Conservation (phyloP, 805 yeast genomes). For the Starmerella geochares region DNA sequence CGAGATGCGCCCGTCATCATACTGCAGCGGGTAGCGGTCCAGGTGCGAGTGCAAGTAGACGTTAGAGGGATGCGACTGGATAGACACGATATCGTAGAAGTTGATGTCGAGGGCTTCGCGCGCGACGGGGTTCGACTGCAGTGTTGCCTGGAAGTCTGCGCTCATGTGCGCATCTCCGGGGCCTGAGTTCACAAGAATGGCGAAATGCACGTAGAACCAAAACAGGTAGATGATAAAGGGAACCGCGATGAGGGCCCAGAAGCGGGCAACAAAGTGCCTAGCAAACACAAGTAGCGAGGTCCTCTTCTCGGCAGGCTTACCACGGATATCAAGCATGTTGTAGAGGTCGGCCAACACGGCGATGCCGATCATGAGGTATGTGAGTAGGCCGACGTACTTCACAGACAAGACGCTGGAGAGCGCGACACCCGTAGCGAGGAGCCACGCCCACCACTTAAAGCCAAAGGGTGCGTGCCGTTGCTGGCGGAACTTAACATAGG, state of each 20-base stretch:
- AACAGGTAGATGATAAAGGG: conserved; percentile 62
- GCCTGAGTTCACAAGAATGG: conserved; percentile 66
- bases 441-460: conserved; percentile 89
- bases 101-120: conserved; percentile 60
- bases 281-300: conserved; percentile 28
- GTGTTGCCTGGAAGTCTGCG: conserved; percentile 78
- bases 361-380: conserved; percentile 77
- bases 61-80: conserved; percentile 57
- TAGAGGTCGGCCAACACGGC: conserved; percentile 72
- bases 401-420: conserved; percentile 89
- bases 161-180: conserved; percentile 90
- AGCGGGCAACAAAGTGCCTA: conserved; percentile 64
- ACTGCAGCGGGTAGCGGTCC: conserved; percentile 78
- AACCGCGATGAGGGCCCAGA: conserved; percentile 52
- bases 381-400: conserved; percentile 93
- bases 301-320: conserved; percentile 46
- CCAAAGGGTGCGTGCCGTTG: conserved; percentile 54
- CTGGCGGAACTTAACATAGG: conserved; percentile 62
- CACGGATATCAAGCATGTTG: conserved; percentile 48
- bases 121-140: conserved; percentile 55
- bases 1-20: conserved; percentile 93
- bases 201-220: conserved; percentile 74
- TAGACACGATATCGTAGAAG: conserved; percentile 50
- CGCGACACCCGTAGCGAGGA: conserved; percentile 67
- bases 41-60: conserved; percentile 72